Evolutionary conservation across 2,329 filamentous ascomycete species (phyloP).

Genomic region (Fonsecaea multimorphosa): DNA sequence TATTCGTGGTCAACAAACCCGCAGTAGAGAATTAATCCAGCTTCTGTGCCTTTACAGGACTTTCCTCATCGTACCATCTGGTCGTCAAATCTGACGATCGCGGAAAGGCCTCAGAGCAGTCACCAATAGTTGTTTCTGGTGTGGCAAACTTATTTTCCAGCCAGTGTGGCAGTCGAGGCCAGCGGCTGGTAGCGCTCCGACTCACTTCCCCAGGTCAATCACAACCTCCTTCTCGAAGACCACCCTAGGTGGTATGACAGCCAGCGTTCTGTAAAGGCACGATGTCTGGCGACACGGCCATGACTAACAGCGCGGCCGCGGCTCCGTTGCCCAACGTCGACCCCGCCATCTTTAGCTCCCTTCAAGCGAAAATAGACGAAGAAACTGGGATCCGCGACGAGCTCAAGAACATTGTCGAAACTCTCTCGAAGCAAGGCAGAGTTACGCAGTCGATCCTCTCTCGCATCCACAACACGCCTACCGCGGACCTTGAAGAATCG

Average conservation of each 20-base stretch:
- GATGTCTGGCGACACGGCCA: conserved; percentile 33
- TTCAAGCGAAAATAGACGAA: conserved; percentile 89
- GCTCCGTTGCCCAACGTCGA: conserved; percentile 66
- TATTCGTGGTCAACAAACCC: too few relatives aligned
- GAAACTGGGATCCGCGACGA: conserved; percentile 82
- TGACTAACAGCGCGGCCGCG: conserved; percentile 31
- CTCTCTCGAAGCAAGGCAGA: conserved; percentile 79
- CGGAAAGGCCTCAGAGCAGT: too few relatives aligned
- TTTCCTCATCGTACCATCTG: too few relatives aligned
- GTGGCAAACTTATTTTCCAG: too few relatives aligned
- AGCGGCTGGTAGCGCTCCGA: neutral
- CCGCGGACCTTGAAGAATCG: conserved; percentile 65
- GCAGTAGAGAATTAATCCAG: too few relatives aligned
- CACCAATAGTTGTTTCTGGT: too few relatives aligned
- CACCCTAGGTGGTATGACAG: neutral
- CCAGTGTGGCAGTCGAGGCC: too few relatives aligned
- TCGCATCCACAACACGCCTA: conserved; percentile 84
- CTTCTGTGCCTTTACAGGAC: too few relatives aligned
- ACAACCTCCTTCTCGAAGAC: neutral
- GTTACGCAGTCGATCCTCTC: conserved; percentile 83
- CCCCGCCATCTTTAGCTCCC: conserved; percentile 81
- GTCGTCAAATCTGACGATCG: too few relatives aligned
- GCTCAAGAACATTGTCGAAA: conserved; percentile 79
- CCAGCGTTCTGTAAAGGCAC: neutral
- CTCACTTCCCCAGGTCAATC: neutral